Conservation (phyloP, 148 eudicot genomes). For the Rhododendron molle region DNA sequence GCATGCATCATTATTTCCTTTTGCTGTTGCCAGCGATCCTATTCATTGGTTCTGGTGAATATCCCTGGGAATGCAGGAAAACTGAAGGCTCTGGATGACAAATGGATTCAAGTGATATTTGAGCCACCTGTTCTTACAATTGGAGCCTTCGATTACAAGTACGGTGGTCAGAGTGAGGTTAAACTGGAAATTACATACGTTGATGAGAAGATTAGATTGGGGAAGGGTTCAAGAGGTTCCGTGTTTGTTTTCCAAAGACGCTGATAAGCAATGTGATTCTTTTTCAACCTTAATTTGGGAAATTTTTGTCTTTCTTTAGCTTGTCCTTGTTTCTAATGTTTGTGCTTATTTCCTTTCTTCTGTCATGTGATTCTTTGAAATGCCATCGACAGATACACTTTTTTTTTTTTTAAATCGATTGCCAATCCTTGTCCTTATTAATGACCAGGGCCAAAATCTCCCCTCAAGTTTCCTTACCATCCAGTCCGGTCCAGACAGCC, state of each 20-base stretch:
- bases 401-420: neutral
- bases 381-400: neutral
- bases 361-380: neutral
- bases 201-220: slow-evolving; percentile 84
- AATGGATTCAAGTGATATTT: slow-evolving; percentile 86
- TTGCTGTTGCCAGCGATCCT: neutral
- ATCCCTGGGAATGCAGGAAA: slow-evolving; percentile 48
- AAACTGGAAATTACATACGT: slow-evolving; percentile 85
- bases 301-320: neutral
- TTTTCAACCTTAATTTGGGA: neutral
- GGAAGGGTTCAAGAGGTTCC: slow-evolving; percentile 93
- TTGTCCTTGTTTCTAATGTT: neutral
- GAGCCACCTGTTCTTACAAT: slow-evolving; percentile 82
- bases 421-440: neutral
- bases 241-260: slow-evolving; percentile 85
- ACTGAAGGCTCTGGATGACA: slow-evolving; percentile 72
- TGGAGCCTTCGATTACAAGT: slow-evolving; percentile 63
- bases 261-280: neutral
- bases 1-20: neutral
- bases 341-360: neutral
- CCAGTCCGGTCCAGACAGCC: no score
- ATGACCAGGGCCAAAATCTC: neutral
- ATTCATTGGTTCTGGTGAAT: neutral
- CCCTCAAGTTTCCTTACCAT: no score
- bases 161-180: slow-evolving; percentile 91